Percentiles rank a stretch among this genome's conserved stretches.
phyloP scores from a whole-genome alignment of 2,329 filamentous ascomycete species.

The Calonectria pseudoreteaudii region DNA sequence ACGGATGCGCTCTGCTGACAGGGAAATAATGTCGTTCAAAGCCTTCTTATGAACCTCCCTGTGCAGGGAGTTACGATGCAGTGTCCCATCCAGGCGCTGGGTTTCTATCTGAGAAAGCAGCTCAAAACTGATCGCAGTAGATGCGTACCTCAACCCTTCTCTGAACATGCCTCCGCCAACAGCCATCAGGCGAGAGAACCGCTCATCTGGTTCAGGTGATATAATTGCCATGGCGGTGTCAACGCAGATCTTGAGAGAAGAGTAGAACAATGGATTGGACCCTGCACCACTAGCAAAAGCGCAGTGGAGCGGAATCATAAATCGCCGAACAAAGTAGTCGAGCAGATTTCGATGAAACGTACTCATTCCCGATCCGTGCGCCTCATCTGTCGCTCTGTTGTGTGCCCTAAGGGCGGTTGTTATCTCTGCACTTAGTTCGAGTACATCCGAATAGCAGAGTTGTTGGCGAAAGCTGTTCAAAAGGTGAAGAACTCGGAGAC shows the following conservation, averaged over 20 bases:
- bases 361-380: constrained; percentile 26
- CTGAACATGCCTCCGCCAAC: constrained; percentile 55
- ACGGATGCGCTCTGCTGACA: constrained; percentile 48
- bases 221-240: constrained; percentile 55
- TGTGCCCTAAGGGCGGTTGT: constrained; percentile 39
- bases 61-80: constrained; percentile 41
- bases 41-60: constrained; percentile 48
- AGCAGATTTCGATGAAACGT: constrained; percentile 61
- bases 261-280: constrained; percentile 60
- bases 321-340: constrained; percentile 64
- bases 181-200: constrained; percentile 51
- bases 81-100: constrained; percentile 45
- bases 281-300: constrained; percentile 57
- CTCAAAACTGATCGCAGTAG: constrained; percentile 49
- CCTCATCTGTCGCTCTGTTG: constrained; percentile 33
- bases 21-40: constrained; percentile 42
- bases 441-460: constrained; percentile 49
- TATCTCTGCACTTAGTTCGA: constrained; percentile 50
- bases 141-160: constrained; percentile 50
- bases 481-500: constrained; percentile 49
- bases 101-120: constrained; percentile 48
- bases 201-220: constrained; percentile 49
- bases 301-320: constrained; percentile 66
- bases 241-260: constrained; percentile 60
- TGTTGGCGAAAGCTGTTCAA: constrained; percentile 50